Evolutionary conservation across 2,329 filamentous ascomycete genomes (phyloP).

Genomic region (Fonsecaea multimorphosa): DNA sequence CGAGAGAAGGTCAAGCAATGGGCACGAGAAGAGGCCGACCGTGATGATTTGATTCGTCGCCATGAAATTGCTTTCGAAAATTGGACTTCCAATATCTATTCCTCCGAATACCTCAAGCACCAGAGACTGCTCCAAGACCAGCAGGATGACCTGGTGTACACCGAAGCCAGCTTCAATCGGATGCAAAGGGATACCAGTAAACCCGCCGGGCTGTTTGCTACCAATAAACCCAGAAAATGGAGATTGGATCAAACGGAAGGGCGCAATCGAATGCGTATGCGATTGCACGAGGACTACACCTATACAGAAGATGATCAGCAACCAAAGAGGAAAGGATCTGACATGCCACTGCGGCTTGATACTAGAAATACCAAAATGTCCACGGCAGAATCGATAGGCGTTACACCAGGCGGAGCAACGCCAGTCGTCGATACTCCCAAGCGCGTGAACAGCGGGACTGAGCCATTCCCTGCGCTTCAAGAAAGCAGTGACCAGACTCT

Average conservation of each 20-base stretch:
- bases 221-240: slow-evolving; percentile 73
- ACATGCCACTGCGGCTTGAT: slow-evolving; percentile 56
- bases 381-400: slow-evolving; percentile 50
- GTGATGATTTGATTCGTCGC: slow-evolving; percentile 74
- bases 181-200: slow-evolving; percentile 79
- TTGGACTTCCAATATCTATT: slow-evolving; percentile 95
- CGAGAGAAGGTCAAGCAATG: slow-evolving; percentile 83
- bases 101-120: slow-evolving; percentile 88
- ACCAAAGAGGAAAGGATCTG: slow-evolving; percentile 76
- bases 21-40: slow-evolving; percentile 71
- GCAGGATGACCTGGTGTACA: slow-evolving; percentile 83
- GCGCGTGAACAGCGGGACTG: slow-evolving; percentile 22
- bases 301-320: slow-evolving; percentile 65
- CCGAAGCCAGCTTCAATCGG: slow-evolving; percentile 75
- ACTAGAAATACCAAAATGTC: slow-evolving; percentile 50
- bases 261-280: slow-evolving; percentile 89
- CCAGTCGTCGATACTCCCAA: slow-evolving; percentile 29
- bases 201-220: slow-evolving; percentile 80
- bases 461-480: slow-evolving; percentile 41
- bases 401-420: slow-evolving; percentile 43
- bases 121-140: slow-evolving; percentile 90
- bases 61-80: slow-evolving; percentile 86
- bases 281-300: slow-evolving; percentile 74
- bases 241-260: slow-evolving; percentile 95
- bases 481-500: slow-evolving; percentile 42